Base-by-base conservation (phyloP, 2,329 filamentous ascomycete species). In the Didymella exigua region DNA sequence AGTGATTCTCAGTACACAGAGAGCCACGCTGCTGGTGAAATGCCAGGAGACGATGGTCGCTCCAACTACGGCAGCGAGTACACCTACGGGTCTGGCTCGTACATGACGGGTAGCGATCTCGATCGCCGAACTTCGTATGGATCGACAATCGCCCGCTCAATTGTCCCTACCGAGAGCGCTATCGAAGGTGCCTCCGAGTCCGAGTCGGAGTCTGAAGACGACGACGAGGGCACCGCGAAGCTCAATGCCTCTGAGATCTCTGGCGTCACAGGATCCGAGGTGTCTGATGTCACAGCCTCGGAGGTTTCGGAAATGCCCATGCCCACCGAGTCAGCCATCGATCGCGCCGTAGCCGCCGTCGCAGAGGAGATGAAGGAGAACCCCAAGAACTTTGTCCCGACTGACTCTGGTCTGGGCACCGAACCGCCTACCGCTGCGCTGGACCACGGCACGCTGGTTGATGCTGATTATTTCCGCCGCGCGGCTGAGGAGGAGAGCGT, bases 61-160 rank as follows among this genome's bases (percentile, higher is more conserved):
- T 75, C 68, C 13, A 76, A 75, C 65, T 78, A 74, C 57, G 77
- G 70, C 24, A 78, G 75, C 51, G 77, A 80, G 43, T 74, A 78
- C 60, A 78, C 77, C 0, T 80, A 78, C 55, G 79, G 71, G 7
- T 79, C 77, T n/a, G 78, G 78, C n/a, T 76, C 75, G 2, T 81
- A 81, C 67, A 74, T 81, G 70, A 80, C 77, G 1, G 79, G 78
- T 47, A 79, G 75, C 56, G 78, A 81, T 31, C 58, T 78, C 10
- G 65, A 67, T 44, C 72, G 78, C n/a, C 75, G 79, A 23, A 77
- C 74, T 6, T 79, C 77, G 13, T 72, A 77, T 26, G 77, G 76
- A 29, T 76, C 76, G 4, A 69, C 70, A 5, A 13, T 37, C n/a
- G 64, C 72, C 19, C 70, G 69, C 41, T 76, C 75, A 9, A 69